Conservation (phyloP, 768 basidiomycete species). For the Boletus bicolor region DNA sequence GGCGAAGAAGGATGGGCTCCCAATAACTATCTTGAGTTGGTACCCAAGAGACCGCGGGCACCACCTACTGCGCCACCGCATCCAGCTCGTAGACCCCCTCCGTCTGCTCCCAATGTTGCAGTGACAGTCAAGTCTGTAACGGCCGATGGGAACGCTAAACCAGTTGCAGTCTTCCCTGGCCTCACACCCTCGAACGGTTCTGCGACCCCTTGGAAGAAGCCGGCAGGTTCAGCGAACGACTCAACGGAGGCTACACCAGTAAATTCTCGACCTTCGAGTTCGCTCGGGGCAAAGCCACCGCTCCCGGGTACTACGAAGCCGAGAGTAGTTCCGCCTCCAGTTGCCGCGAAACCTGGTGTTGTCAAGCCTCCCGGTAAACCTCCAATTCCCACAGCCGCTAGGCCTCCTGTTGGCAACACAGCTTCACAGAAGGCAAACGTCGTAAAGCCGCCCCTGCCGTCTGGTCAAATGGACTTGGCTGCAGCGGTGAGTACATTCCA, state of each 20-base stretch:
- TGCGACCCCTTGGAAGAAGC: slow-evolving; percentile 71
- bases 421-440: slow-evolving; percentile 37
- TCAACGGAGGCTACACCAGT: slow-evolving; percentile 39
- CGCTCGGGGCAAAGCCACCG: slow-evolving; percentile 48
- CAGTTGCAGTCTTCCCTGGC: slow-evolving; percentile 79
- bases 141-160: slow-evolving; percentile 68
- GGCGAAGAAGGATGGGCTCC: slow-evolving; percentile 92
- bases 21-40: slow-evolving; percentile 84
- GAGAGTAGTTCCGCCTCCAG: slow-evolving; percentile 56
- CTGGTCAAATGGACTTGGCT: slow-evolving; percentile 76
- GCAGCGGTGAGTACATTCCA: slow-evolving; percentile 58
- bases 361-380: slow-evolving; percentile 57
- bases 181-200: slow-evolving; percentile 67
- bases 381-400: slow-evolving; percentile 54
- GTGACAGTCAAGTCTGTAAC: slow-evolving; percentile 41
- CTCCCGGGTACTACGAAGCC: slow-evolving; percentile 66
- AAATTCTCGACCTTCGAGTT: slow-evolving; percentile 50
- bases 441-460: slow-evolving; percentile 43
- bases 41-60: slow-evolving; percentile 62
- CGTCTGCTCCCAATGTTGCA: slow-evolving; percentile 36
- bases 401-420: slow-evolving; percentile 40
- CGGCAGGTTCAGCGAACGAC: slow-evolving; percentile 33
- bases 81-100: slow-evolving; percentile 47
- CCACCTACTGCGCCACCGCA: slow-evolving; percentile 70
- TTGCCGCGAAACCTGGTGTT: slow-evolving; percentile 51